Percentiles rank a stretch among this genome's conserved stretches.
phyloP scores from a whole-genome alignment of 441 rosid genomes.

The Corymbia calophylla region DNA sequence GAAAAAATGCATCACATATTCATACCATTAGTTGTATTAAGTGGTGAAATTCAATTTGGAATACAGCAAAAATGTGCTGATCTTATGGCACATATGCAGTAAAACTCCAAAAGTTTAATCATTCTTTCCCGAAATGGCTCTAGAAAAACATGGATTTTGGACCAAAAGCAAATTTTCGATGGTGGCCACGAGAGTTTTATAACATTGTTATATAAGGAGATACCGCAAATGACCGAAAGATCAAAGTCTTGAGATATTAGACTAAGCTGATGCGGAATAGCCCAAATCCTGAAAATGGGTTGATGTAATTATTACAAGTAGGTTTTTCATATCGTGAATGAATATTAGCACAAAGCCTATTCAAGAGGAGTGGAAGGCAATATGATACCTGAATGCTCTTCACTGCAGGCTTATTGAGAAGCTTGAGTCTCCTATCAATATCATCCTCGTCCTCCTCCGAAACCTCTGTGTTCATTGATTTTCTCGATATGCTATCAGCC shows the following conservation, averaged over 20 bases:
- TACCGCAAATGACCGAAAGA: neutral
- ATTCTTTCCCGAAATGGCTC: neutral
- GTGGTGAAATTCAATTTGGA: neutral
- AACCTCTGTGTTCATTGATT: neutral
- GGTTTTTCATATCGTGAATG: neutral
- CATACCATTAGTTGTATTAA: neutral
- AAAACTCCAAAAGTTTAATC: neutral
- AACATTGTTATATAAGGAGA: neutral
- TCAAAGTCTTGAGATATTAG: neutral
- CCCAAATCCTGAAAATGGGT: neutral
- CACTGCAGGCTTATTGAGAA: slow-evolving; percentile 40
- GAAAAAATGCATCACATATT: neutral
- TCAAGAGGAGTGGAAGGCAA: neutral
- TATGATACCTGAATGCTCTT: slow-evolving; percentile 31
- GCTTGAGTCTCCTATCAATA: slow-evolving; percentile 23
- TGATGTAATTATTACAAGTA: neutral
- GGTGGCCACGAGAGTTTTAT: neutral
- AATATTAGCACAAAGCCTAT: neutral
- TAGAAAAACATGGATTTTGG: neutral
- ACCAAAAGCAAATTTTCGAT: neutral
- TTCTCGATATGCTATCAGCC: neutral
- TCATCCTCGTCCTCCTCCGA: neutral
- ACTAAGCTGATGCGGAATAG: neutral
- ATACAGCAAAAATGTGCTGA: neutral
- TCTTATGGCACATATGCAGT: neutral